Percentiles rank a stretch among this genome's conserved stretches.
Evolutionary conservation across 2,329 filamentous ascomycete genomes (phyloP).

Genomic region (Orbilia blumenaviensis): DNA sequence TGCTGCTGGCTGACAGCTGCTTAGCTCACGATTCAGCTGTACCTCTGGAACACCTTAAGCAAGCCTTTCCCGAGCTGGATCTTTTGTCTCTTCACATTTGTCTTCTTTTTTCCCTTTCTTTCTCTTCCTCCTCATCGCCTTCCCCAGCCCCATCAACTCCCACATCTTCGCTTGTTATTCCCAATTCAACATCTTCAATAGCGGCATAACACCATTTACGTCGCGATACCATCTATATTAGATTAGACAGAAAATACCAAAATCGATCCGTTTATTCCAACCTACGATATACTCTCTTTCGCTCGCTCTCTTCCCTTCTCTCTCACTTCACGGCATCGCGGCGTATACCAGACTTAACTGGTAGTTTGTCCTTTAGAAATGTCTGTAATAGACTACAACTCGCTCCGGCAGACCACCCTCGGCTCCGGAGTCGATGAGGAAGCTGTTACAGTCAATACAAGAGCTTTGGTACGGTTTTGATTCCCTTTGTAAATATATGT

Average conservation of each 20-base stretch:
- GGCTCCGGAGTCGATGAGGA: constrained; percentile 89
- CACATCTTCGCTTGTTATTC: neutral
- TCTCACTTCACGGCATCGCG: neutral
- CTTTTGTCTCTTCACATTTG: neutral
- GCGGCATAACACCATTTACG: neutral
- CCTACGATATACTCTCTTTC: neutral
- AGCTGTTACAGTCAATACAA: constrained; percentile 95
- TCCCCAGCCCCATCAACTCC: neutral
- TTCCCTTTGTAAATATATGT: neutral
- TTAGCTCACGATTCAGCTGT: constrained; percentile 1
- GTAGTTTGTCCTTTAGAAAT: constrained; percentile 9
- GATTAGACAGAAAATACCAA: too few relatives aligned
- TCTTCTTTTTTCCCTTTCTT: neutral
- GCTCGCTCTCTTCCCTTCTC: neutral
- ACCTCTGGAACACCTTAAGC: constrained; percentile 8
- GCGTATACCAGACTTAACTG: neutral
- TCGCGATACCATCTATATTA: neutral
- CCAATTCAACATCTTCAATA: neutral
- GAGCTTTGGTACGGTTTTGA: constrained; percentile 70
- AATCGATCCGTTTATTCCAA: too few relatives aligned
- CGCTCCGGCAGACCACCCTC: constrained; percentile 86
- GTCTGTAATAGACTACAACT: constrained; percentile 73
- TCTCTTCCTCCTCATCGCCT: neutral
- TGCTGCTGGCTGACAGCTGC: constrained; percentile 18
- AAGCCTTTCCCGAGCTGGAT: neutral